Conservation (phyloP, 768 basidiomycete species). For the Sutorius australiensis region DNA sequence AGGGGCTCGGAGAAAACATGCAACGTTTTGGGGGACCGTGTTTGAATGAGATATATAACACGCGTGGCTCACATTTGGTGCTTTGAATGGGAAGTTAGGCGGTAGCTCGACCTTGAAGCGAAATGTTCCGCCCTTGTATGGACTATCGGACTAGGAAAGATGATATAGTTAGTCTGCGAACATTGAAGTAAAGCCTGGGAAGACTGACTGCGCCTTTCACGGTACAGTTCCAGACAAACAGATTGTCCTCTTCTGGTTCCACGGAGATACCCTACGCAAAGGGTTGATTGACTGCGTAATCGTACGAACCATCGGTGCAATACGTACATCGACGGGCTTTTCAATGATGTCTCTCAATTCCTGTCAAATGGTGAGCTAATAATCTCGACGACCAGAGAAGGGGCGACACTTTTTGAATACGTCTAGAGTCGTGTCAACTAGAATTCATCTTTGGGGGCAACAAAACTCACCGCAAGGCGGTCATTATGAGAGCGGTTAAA, state of each 20-base stretch:
- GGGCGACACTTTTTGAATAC: constrained; percentile 65
- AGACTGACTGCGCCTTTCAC: constrained; percentile 68
- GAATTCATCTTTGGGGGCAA: constrained; percentile 1
- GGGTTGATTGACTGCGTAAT: constrained; percentile 8
- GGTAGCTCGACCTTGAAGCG: constrained; percentile 73
- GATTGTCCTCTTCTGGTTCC: constrained; percentile 63
- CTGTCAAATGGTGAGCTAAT: constrained; percentile 35
- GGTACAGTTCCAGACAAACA: constrained; percentile 73
- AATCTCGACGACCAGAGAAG: constrained; percentile 1
- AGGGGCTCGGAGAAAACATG: background rate
- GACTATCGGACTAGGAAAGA: constrained; percentile 58
- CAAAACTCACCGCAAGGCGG: constrained; percentile 35
- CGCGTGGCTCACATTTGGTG: constrained; percentile 55
- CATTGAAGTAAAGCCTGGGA: background rate
- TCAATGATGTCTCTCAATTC: constrained; percentile 61
- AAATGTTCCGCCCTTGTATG: constrained; percentile 81
- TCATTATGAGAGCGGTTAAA: constrained; percentile 28
- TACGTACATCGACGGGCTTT: constrained; percentile 62
- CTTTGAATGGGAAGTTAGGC: constrained; percentile 82
- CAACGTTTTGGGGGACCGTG: constrained; percentile 20
- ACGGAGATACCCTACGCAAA: constrained; percentile 54
- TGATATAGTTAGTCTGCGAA: constrained; percentile 1
- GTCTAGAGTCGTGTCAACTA: constrained; percentile 41
- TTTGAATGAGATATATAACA: constrained; percentile 4
- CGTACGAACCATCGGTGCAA: constrained; percentile 7